Base-by-base conservation (phyloP, 176 grass and related monocot species). In the Alopecurus myosuroides region DNA sequence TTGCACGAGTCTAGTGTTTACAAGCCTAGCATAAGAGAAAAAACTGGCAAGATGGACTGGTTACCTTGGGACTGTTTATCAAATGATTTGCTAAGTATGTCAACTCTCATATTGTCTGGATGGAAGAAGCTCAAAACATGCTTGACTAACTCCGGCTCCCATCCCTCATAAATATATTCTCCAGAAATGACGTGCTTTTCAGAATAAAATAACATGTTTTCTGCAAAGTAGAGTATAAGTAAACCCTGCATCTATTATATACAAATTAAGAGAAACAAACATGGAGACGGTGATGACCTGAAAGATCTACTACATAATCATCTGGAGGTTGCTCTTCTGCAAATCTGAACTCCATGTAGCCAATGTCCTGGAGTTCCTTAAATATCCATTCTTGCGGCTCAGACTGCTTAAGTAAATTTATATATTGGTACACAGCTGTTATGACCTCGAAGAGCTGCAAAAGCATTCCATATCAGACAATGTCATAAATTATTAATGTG, bases 241-340 rank as follows among this genome's bases (percentile, higher is more conserved):
- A 78, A 82, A 57, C 51, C 69, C 80, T 12, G 11, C 10, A 66
- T 57, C 74, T 48, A 73, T 77, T 17, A 25, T 49, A 79, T 67
- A 49, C 77, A 74, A 48, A 79, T 83, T 46, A 55, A 68, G 48
- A 46, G 29, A 63, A 78, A 84, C 35, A 80, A 78, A 13, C 39
- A 91, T 33, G 84, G 35, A 88, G 82, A 80, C 22, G 69, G 74
- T 85, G 53, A 49, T 81, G 53, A 98, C 96, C 96, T 92, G 96
- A 89, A 89, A 98, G 96, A 82, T 84, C 77, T 69, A 85, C 91
- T 1, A 81, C 93, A 94, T 98, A 98, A 51, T 98, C 96, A 87
- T 95, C 93, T 77, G 94, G 96, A 77, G 96, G 89, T 88, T 98
- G 96, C 74, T 98, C 96, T 88, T 95, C 96, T 69, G 96, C 96